Percentiles rank a stretch among this genome's conserved stretches.
Conservation (phyloP, 176 grass and related monocot genomes). For the Ensete glaucum region DNA sequence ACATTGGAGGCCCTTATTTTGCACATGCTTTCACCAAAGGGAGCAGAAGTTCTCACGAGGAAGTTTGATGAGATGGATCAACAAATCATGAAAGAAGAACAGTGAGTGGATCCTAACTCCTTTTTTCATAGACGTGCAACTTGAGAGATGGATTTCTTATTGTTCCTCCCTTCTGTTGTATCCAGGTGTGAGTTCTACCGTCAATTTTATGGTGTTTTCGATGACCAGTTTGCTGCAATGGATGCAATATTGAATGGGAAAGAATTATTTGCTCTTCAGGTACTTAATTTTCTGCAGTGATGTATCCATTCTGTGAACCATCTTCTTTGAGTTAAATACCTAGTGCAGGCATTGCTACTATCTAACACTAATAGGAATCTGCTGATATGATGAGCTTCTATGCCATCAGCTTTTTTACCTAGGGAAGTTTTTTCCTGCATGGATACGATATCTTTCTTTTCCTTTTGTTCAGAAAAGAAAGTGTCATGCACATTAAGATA, state of each 20-base stretch:
- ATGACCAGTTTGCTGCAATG: constrained; percentile 78
- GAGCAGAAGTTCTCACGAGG: constrained; percentile 89
- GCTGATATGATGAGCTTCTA: no score
- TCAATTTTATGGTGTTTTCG: constrained; percentile 69
- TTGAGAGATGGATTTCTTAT: constrained; percentile 14
- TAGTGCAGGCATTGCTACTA: not conserved
- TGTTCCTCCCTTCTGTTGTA: not conserved
- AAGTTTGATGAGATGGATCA: constrained; percentile 91
- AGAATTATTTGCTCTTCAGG: constrained; percentile 82
- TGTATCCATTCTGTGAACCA: not conserved
- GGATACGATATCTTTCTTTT: not conserved
- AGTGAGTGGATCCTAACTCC: constrained; percentile 31
- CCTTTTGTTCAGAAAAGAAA: not conserved
- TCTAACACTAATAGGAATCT: no score
- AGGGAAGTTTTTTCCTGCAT: not conserved
- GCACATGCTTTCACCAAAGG: constrained; percentile 62
- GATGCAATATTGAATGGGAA: constrained; percentile 70
- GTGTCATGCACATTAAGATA: not conserved
- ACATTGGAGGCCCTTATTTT: constrained; percentile 72
- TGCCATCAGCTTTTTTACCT: not conserved
- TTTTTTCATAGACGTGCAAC: not conserved
- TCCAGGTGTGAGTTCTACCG: constrained; percentile 66
- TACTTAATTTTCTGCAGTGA: constrained; percentile 14
- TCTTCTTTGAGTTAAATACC: not conserved
- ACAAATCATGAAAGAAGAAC: constrained; percentile 62